A percentile compares a stretch with the other conserved stretches of the same genome.
Conservation (phyloP, 2,329 filamentous ascomycete species). For the Cadophora gregata region DNA sequence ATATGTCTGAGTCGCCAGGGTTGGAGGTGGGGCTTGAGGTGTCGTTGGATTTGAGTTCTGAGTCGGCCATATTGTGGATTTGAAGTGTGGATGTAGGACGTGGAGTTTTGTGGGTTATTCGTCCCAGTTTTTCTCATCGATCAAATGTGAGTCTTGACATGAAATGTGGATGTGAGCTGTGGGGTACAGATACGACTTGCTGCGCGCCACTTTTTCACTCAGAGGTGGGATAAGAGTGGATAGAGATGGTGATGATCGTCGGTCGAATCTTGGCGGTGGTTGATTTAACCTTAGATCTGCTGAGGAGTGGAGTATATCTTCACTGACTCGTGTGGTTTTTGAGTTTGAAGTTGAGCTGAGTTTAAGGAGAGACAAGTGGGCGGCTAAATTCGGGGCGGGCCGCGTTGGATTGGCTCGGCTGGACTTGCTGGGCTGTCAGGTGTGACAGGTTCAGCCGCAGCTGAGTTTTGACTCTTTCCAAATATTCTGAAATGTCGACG, state of each 20-base stretch:
- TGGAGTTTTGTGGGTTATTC: background rate
- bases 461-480: background rate
- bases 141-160: background rate
- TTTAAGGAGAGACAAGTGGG: background rate
- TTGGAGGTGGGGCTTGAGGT: background rate
- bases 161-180: background rate
- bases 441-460: background rate
- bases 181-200: background rate
- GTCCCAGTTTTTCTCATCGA: background rate
- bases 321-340: background rate
- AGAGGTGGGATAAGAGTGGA: background rate
- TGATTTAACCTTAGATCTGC: background rate
- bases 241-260: background rate
- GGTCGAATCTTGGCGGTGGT: background rate
- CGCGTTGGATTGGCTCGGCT: background rate
- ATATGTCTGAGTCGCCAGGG: background rate
- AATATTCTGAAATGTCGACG: no score
- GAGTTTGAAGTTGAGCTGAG: background rate
- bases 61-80: slow-evolving; percentile 6
- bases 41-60: slow-evolving; percentile 1
- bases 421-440: background rate
- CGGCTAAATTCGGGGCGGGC: background rate
- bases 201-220: no score
- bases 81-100: background rate
- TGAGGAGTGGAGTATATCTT: slow-evolving; percentile 4